Evolutionary conservation across 2,329 filamentous ascomycete species (phyloP), one percentile per base, ranked within the genome.

Genomic region (Calonectria hongkongensis): DNA sequence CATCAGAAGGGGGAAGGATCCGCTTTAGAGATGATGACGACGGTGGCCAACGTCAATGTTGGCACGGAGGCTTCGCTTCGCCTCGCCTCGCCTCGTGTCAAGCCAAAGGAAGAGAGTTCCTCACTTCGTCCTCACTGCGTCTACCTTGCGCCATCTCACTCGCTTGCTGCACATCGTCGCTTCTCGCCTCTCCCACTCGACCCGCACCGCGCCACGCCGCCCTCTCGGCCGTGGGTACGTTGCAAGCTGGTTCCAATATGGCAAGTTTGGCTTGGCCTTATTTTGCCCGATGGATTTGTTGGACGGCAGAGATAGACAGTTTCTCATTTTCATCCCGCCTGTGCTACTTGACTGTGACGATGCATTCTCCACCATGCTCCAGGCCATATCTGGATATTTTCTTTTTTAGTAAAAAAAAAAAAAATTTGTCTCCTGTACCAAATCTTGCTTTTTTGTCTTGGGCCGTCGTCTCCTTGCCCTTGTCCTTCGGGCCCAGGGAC

Each of bases 111-210:
- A 47, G 58, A 63, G 58, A 63, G 58, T 45, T 63, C 58, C 58
- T 63, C 16, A 28, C 39, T 63, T 41, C 58, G 45, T 25, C n/a
- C 39, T 63, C 58, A 47, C 58, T 63, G 41, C 58, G 25, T 30
- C 58, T 47, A 63, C 39, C 58, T 63, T 63, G 58, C 58, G 58
- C 58, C 58, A 63, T 63, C 58, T 63, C 41, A 63, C 58, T 47
- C 18, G 27, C 58, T 43, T 43, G 39, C 41, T 33, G 27, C 50
- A 30, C 50, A 18, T 60, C 33, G 41, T 63, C 58, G 58, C 41
- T 63, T 63, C 58, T 62, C 58, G 39, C 25, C 39, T 47, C 45
- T 47, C 30, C 58, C 58, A 63, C 58, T 47, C 41, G 25, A 63
- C 41, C 58, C 41, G 41, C 39, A 27, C 25, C 58, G 41, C 58